Conservation (phyloP, 305 asterid species). For the Fraxinus platypoda region DNA sequence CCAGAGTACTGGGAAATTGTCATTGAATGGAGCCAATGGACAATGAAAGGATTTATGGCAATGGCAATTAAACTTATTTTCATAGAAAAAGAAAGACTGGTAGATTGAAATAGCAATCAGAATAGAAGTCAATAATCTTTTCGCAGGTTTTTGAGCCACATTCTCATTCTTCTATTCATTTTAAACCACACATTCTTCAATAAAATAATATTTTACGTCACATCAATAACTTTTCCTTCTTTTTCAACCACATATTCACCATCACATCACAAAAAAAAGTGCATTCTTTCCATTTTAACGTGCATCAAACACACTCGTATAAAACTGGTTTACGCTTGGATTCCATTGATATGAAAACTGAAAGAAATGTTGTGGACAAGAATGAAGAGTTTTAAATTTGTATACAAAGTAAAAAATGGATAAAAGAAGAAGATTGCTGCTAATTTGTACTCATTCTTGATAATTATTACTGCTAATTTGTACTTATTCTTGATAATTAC, state of each 20-base stretch:
- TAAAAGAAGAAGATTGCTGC: not conserved
- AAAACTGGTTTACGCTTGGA: not conserved
- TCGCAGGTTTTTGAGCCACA: not conserved
- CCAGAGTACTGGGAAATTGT: not conserved
- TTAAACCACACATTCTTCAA: too few species aligned
- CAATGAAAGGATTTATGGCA: not conserved
- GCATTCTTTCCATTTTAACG: too few species aligned
- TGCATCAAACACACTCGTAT: too few species aligned
- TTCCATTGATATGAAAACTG: not conserved
- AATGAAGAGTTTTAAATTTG: not conserved
- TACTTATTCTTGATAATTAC: not conserved
- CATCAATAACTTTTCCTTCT: too few species aligned
- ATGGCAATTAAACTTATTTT: not conserved
- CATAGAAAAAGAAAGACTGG: not conserved
- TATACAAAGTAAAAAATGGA: not conserved
- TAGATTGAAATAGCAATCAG: not conserved
- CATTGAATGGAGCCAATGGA: not conserved
- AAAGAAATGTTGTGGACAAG: not conserved
- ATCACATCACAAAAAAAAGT: too few species aligned
- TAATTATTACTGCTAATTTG: conserved; percentile 15
- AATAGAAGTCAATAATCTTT: not conserved
- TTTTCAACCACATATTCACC: too few species aligned
- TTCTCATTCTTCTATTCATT: too few species aligned
- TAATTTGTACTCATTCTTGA: too few species aligned
- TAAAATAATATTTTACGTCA: too few species aligned